Evolutionary conservation across 768 basidiomycete species (phyloP), one percentile per base, ranked within the genome.

Genomic region (Hygrocybe coccinea): DNA sequence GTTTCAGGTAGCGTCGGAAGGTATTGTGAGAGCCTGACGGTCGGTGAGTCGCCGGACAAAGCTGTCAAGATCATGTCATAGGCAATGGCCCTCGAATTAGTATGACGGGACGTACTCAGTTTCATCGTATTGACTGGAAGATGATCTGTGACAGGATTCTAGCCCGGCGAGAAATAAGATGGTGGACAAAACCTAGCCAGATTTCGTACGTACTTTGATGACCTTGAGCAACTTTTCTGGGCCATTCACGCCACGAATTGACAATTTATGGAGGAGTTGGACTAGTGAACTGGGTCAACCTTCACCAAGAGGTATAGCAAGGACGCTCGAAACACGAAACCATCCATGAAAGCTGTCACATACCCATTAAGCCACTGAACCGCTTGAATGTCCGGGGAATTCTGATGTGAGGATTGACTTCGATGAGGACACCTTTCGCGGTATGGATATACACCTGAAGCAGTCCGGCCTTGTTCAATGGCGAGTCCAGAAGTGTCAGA

Each of bases 381-480:
- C 97, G 85, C 74, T 99, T 99, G 74, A 99, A 98, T 11, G 97
- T 99, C 59, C 97, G 81, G 10, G 97, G 97, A 64, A 99, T 99
- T 54, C 97, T 83, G 10, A 98, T 94, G 72, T 91, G 89, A 2
- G 97, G 97, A 70, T 99, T 98, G 62, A 98, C 93, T 73, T 99
- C 95, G 67, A 99, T 98, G 45, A 99, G 81, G 11, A 94, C 90
- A 37, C 94, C 94, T 64, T 89, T 91, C 15, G 93, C 90, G 14
- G 97, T 98, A 75, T 97, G 95, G 58, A 99, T 95, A 74, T 95
- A 99, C 15, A 99, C 94, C 70, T 98, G 97, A 10, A 98, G 82
- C 24, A 91, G 73, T 9, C 97, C 97, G 7, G 95, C 91, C 73
- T 98, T 98, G 80, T 99, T 99, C 44, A 99, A 75, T 1, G 97